Percentiles rank a stretch among this genome's conserved stretches.
These are phyloP conservation scores for Staphylotrichum longicolle DNA, from an alignment of 495 filamentous ascomycete species.

Conservation along the genomic window DNA sequence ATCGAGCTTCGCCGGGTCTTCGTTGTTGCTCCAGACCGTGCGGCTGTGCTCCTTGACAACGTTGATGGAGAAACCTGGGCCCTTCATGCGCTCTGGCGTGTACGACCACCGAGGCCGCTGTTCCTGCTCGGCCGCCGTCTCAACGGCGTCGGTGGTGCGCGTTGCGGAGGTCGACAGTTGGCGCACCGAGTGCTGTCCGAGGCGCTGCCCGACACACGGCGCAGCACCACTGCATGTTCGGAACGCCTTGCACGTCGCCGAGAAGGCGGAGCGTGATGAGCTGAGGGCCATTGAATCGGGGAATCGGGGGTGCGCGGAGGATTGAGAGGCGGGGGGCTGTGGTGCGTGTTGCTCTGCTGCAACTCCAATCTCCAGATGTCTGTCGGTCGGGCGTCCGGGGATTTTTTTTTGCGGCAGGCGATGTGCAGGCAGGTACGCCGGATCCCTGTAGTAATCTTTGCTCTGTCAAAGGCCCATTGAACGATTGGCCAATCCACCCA, in stretches of 20 bases:
- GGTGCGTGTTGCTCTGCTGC: background rate
- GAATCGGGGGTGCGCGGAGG: background rate
- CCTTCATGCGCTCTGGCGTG: slow-evolving; percentile 74
- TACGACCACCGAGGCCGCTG: slow-evolving; percentile 70
- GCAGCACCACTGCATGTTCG: slow-evolving; percentile 23
- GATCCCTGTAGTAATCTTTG: no score
- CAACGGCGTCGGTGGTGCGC: slow-evolving; percentile 8
- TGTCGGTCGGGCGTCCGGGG: background rate
- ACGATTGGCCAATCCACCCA: no score
- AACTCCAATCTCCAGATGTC: background rate
- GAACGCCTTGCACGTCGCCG: slow-evolving; percentile 27
- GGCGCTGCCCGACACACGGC: slow-evolving; percentile 16
- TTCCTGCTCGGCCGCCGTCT: slow-evolving; percentile 12
- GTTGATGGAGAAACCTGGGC: slow-evolving; percentile 59
- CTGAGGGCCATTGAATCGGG: slow-evolving; percentile 32
- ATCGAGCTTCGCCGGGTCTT: slow-evolving; percentile 68
- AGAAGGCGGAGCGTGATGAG: slow-evolving; percentile 30
- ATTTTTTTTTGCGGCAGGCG: slow-evolving; percentile 5
- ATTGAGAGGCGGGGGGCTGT: background rate
- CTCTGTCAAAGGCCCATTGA: no score
- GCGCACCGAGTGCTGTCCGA: slow-evolving; percentile 18
- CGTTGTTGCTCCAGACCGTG: slow-evolving; percentile 65
- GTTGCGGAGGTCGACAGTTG: slow-evolving; percentile 24
- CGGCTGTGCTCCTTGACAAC: slow-evolving; percentile 47
- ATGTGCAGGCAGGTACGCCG: background rate